These are phyloP conservation scores for Skeletonema costatum DNA, from an alignment of 108 stramenopile species.

Conservation along the genomic window DNA sequence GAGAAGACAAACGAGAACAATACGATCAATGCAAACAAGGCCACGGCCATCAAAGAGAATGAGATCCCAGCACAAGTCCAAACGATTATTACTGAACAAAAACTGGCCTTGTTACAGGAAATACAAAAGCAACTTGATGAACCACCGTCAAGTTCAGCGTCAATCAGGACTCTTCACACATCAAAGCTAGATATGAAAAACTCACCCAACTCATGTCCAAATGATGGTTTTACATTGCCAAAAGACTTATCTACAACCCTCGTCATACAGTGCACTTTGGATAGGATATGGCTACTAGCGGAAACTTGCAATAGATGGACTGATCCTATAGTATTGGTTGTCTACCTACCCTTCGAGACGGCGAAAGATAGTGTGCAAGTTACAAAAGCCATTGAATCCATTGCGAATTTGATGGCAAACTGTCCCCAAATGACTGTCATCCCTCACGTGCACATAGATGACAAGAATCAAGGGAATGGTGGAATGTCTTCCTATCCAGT, in stretches of 20 bases:
- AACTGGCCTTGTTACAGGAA: conserved; percentile 12
- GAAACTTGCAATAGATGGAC: conserved; percentile 76
- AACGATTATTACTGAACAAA: neutral
- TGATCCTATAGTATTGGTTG: conserved; percentile 74
- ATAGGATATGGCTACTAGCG: conserved; percentile 73
- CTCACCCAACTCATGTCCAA: conserved; percentile 40
- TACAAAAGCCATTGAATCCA: conserved; percentile 26
- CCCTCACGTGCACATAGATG: conserved; percentile 36
- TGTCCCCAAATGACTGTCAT: conserved; percentile 69
- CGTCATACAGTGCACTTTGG: conserved; percentile 71
- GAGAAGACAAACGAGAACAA: neutral
- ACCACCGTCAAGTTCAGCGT: conserved; percentile 3
- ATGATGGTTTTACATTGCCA: conserved; percentile 21
- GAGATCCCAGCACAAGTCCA: neutral
- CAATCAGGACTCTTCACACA: conserved; percentile 24
- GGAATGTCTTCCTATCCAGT: conserved; percentile 78
- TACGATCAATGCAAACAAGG: conserved; percentile 1
- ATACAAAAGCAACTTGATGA: conserved; percentile 35
- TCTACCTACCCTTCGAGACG: conserved; percentile 49
- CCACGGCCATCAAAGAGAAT: neutral
- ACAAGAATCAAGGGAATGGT: conserved; percentile 5
- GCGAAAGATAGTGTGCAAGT: conserved; percentile 10
- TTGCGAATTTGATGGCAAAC: conserved; percentile 20
- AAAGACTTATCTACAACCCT: conserved; percentile 45
- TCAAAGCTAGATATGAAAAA: conserved; percentile 19